These are phyloP conservation scores for Colletotrichum echinochloae DNA, from an alignment of 2,329 filamentous ascomycete genomes.

Conservation along the genomic window DNA sequence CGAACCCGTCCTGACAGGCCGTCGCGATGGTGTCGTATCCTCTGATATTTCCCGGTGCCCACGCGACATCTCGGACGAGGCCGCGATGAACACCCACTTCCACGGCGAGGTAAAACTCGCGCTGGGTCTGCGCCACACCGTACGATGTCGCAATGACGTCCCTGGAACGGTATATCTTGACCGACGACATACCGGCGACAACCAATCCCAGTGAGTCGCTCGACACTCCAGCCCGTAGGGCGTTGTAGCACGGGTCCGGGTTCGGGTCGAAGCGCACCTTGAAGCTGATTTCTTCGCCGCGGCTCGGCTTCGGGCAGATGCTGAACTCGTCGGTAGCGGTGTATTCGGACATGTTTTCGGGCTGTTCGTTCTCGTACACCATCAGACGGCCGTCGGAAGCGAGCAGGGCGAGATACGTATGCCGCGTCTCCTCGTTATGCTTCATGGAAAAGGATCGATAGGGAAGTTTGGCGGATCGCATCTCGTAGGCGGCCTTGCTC, in stretches of 20 bases:
- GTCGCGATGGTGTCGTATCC: constrained; percentile 93
- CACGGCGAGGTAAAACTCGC: constrained; percentile 87
- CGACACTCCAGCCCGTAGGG: constrained; percentile 83
- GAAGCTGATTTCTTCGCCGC: constrained; percentile 90
- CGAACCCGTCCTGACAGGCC: constrained; percentile 90
- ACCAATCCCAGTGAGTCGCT: constrained; percentile 83
- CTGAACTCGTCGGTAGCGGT: constrained; percentile 79
- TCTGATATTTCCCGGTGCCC: constrained; percentile 91
- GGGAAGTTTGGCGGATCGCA: constrained; percentile 69
- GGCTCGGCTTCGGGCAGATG: constrained; percentile 75
- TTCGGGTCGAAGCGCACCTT: constrained; percentile 90
- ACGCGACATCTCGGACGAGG: constrained; percentile 88
- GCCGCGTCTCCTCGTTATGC: constrained; percentile 79
- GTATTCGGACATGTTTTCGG: constrained; percentile 84
- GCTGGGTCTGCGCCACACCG: constrained; percentile 67
- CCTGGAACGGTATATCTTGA: constrained; percentile 84
- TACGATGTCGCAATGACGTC: constrained; percentile 66
- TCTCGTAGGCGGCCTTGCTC: constrained; percentile 66
- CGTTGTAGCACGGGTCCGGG: constrained; percentile 81
- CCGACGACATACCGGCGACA: constrained; percentile 85
- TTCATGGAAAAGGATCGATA: constrained; percentile 90
- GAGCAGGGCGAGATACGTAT: constrained; percentile 88
- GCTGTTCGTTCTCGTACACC: constrained; percentile 86
- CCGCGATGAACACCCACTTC: constrained; percentile 80
- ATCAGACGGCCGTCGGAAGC: constrained; percentile 84